Conservation (phyloP, 2,329 filamentous ascomycete species). For the Colletotrichum melonis region DNA sequence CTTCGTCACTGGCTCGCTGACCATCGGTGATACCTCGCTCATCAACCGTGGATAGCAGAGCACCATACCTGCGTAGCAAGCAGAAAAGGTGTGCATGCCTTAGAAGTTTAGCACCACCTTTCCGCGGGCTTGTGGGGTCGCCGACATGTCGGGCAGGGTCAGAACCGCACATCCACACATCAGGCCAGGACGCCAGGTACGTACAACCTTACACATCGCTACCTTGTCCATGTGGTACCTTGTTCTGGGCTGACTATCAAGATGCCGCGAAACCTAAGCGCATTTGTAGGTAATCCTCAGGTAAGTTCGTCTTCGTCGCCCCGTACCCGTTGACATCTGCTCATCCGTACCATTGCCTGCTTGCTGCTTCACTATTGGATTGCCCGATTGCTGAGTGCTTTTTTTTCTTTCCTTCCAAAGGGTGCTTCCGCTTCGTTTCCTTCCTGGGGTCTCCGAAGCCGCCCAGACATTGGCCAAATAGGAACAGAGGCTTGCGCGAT, state of each 20-base stretch:
- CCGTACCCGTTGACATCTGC: conserved; percentile 24
- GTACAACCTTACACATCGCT: conserved; percentile 19
- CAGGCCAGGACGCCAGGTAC: background rate
- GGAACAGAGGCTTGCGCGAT: conserved; percentile 28
- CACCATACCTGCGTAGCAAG: background rate
- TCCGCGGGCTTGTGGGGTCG: conserved; percentile 27
- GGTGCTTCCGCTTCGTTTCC: conserved; percentile 26
- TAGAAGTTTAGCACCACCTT: background rate
- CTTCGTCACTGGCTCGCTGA: conserved; percentile 27
- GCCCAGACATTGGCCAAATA: conserved; percentile 17
- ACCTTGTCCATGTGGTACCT: conserved; percentile 25
- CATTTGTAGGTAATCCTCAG: conserved; percentile 34
- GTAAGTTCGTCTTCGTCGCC: conserved; percentile 25
- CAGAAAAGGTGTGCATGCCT: background rate
- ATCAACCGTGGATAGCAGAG: conserved; percentile 16
- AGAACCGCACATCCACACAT: conserved; percentile 1
- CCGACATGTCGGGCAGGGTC: conserved; percentile 21
- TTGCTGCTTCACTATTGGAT: conserved; percentile 14
- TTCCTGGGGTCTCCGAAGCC: conserved; percentile 21
- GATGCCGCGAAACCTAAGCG: conserved; percentile 12
- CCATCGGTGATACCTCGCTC: conserved; percentile 35
- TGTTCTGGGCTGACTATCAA: conserved; percentile 21
- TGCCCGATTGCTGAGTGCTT: conserved; percentile 18
- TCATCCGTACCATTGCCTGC: conserved; percentile 8
- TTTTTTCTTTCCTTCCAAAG: conserved; percentile 4